Percentiles rank a stretch among this genome's conserved stretches.
Evolutionary conservation across 2,329 filamentous ascomycete species (phyloP).

Genomic region (Xylaria hypoxylon): DNA sequence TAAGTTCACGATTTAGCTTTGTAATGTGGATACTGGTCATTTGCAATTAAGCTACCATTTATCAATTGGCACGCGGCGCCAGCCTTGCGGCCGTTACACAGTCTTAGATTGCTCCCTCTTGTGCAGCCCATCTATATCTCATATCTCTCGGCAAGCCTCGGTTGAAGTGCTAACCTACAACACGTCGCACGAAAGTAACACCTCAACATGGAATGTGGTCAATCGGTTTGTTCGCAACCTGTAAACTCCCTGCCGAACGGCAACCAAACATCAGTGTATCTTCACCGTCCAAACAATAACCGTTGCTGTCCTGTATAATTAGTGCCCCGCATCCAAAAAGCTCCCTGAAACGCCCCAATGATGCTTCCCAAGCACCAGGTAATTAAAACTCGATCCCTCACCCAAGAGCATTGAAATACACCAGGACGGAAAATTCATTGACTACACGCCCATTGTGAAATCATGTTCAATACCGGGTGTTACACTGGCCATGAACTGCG

Average conservation of each 20-base stretch:
- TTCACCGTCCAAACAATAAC: slow-evolving; percentile 25
- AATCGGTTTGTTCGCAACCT: slow-evolving; percentile 21
- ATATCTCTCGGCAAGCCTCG: background rate
- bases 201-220: background rate
- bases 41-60: background rate
- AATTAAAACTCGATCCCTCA: slow-evolving; percentile 17
- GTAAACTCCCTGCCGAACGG: slow-evolving; percentile 19
- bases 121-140: slow-evolving; percentile 4
- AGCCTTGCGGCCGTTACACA: slow-evolving; percentile 8
- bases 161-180: slow-evolving; percentile 2
- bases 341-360: slow-evolving; percentile 31
- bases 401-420: slow-evolving; percentile 3
- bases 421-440: slow-evolving; percentile 22
- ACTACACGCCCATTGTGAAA: slow-evolving; percentile 92
- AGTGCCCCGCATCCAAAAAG: slow-evolving; percentile 41
- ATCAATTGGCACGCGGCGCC: background rate
- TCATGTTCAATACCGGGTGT: slow-evolving; percentile 98
- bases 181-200: background rate
- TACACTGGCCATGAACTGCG: slow-evolving; percentile 82
- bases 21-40: background rate
- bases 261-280: slow-evolving; percentile 20
- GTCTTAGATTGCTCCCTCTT: slow-evolving; percentile 17
- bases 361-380: slow-evolving; percentile 34
- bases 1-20: background rate
- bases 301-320: slow-evolving; percentile 34